Base-by-base conservation (phyloP, 371 early-diverging fungal species). In the Mucor circinelloides region DNA sequence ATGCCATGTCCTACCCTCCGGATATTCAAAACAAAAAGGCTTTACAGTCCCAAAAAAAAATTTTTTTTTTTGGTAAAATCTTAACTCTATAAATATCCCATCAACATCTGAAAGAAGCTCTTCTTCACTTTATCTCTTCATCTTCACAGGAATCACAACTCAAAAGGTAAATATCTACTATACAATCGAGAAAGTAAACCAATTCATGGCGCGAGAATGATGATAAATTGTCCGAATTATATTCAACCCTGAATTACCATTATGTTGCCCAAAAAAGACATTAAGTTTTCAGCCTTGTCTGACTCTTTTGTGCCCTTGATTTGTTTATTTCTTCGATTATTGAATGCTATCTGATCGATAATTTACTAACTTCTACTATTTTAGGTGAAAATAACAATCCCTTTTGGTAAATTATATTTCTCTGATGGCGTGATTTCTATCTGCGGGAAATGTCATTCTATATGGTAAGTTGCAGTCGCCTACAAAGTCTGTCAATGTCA, bases 181-280 rank as follows among this genome's bases (percentile, higher is more conserved):
- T 27, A 6, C 25, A 4, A 52, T 25, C 4, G 48, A 13, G 2
- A 10, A 8, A 44, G 23, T 23, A 25, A 48, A 48, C 1, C 2
- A 21, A 25, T 13, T 52, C 52, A 52, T 52, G 27, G 52, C 23
- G 48, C 52, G 66, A 60, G 69, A 46, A 63, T 68, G 69, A 72
- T 62, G 69, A 68, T 68, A 60, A 70, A 65, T 66, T 68, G 73
- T 65, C 68, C 73, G 46, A 52, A 67, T 63, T 28, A 58, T 54
- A 63, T 59, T 67, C 44, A 58, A 50, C 28, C 72, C 72, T 72
- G 72, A 72, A 72, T 72, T 72, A 72, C 72, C 55, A 72, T 72
- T 72, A 66, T 72, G 72, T 72, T 72, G 72, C 72, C 72, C 62
- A 56, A 59, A 63, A 59, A 72, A 72, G 72, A 72, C 69, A 72